phyloP scores from a whole-genome alignment of 2,329 filamentous ascomycete genomes.

The Coleophoma cylindrospora region DNA sequence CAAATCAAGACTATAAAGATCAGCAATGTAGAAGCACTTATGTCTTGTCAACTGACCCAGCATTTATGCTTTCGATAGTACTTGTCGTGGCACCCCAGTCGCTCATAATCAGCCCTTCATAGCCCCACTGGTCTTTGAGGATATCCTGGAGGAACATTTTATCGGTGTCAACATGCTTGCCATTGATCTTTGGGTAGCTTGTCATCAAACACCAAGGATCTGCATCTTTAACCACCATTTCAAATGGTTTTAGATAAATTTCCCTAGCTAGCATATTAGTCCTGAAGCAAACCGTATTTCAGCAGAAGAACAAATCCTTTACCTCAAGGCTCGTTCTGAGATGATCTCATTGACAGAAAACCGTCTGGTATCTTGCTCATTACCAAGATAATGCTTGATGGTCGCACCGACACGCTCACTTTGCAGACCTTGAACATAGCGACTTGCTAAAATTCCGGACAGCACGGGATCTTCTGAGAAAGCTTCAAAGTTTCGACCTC shows the following conservation, averaged over 20 bases:
- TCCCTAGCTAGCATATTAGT: slow-evolving; percentile 5
- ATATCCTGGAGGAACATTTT: slow-evolving; percentile 19
- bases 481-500: slow-evolving; percentile 26
- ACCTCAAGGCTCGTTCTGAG: slow-evolving; percentile 20
- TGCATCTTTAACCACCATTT: slow-evolving; percentile 23
- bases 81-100: slow-evolving; percentile 25
- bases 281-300: background rate
- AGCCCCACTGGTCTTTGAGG: slow-evolving; percentile 25
- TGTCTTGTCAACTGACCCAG: slow-evolving; percentile 8
- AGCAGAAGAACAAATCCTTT: background rate
- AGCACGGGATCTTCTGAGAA: slow-evolving; percentile 27
- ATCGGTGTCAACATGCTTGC: slow-evolving; percentile 21
- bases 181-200: slow-evolving; percentile 26
- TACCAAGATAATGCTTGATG: slow-evolving; percentile 26
- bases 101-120: slow-evolving; percentile 24
- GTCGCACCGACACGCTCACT: slow-evolving; percentile 20
- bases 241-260: slow-evolving; percentile 24
- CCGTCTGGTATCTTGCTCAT: slow-evolving; percentile 23
- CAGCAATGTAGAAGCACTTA: no score
- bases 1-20: slow-evolving; percentile 20
- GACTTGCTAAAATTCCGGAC: slow-evolving; percentile 21
- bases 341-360: slow-evolving; percentile 22
- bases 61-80: slow-evolving; percentile 22
- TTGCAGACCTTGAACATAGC: slow-evolving; percentile 23
- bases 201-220: slow-evolving; percentile 27